A percentile compares a stretch with the other conserved stretches of the same genome.
Conservation (phyloP, 208 protist genomes). For the Borovskyia barvae region DNA sequence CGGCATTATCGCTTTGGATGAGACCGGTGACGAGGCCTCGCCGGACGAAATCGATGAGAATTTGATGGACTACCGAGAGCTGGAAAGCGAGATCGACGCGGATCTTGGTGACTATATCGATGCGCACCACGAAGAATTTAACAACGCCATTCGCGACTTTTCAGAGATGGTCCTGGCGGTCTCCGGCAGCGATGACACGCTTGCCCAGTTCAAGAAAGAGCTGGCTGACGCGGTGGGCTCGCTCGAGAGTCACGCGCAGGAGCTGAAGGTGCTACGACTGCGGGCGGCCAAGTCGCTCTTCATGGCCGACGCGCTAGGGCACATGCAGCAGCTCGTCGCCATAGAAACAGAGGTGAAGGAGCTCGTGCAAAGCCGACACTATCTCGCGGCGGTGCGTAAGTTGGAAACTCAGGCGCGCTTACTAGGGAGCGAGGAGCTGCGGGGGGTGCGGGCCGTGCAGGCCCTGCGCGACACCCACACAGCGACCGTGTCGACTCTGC, state of each 20-base stretch:
- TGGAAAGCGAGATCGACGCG: constrained; percentile 63
- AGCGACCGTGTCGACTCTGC: constrained; percentile 44
- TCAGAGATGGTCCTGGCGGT: constrained; percentile 85
- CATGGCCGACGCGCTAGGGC: constrained; percentile 55
- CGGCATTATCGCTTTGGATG: constrained; percentile 61
- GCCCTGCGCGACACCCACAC: constrained; percentile 58
- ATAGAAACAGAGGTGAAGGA: constrained; percentile 52
- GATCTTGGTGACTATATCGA: constrained; percentile 76
- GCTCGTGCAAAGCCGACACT: constrained; percentile 49
- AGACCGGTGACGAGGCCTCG: constrained; percentile 50
- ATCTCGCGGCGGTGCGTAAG: constrained; percentile 59
- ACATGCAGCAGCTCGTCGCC: constrained; percentile 50
- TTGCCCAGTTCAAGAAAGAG: constrained; percentile 69
- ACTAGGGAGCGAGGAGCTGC: constrained; percentile 41
- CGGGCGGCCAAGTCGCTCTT: constrained; percentile 74
- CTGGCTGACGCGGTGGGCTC: constrained; percentile 48
- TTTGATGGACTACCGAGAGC: constrained; percentile 53
- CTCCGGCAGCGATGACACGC: constrained; percentile 72
- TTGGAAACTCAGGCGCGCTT: constrained; percentile 39
- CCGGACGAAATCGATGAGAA: constrained; percentile 66
- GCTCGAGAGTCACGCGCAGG: constrained; percentile 67
- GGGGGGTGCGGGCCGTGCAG: constrained; percentile 52
- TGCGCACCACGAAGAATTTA: constrained; percentile 80
- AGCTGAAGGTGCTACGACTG: constrained; percentile 69
- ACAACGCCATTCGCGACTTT: constrained; percentile 70